Evolutionary conservation across 2,329 filamentous ascomycete species (phyloP).

Genomic region (Dactylellina sp.): DNA sequence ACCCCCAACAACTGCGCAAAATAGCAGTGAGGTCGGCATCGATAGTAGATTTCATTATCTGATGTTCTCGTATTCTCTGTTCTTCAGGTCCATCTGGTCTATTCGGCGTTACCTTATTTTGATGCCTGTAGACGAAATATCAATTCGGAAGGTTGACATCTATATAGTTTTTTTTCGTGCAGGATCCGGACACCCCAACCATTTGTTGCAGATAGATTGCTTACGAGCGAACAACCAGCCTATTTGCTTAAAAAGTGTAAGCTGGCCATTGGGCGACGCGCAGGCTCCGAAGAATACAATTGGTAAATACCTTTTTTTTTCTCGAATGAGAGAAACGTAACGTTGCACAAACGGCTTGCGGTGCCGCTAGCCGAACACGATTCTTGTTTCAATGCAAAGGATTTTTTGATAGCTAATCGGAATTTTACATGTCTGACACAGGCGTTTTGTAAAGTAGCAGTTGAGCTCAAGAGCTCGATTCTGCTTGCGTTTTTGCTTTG

Average conservation of each 20-base stretch:
- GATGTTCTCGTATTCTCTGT: background rate
- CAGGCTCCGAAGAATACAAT: constrained; percentile 18
- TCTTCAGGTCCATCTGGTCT: constrained; percentile 10
- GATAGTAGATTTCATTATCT: constrained; percentile 17
- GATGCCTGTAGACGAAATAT: constrained; percentile 7
- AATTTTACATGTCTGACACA: background rate
- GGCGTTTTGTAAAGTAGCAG: constrained; percentile 7
- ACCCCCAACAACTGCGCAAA: constrained; percentile 30
- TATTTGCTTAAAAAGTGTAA: background rate
- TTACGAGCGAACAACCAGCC: constrained; percentile 17
- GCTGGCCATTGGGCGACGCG: constrained; percentile 8
- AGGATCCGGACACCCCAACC: too few relatives aligned
- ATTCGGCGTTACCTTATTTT: constrained; percentile 22
- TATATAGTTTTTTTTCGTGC: constrained; percentile 1
- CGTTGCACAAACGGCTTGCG: constrained; percentile 27
- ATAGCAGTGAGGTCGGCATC: background rate
- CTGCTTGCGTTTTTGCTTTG: background rate
- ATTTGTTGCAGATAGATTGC: background rate
- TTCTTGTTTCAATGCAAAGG: constrained; percentile 1
- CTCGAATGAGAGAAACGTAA: constrained; percentile 11
- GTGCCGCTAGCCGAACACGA: constrained; percentile 33
- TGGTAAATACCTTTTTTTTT: constrained; percentile 4
- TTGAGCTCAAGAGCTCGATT: constrained; percentile 47
- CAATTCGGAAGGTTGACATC: constrained; percentile 36
- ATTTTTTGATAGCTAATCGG: constrained; percentile 14